These are phyloP conservation scores for Xylaria multiplex DNA, from an alignment of 2,329 filamentous ascomycete species.

Conservation along the genomic window DNA sequence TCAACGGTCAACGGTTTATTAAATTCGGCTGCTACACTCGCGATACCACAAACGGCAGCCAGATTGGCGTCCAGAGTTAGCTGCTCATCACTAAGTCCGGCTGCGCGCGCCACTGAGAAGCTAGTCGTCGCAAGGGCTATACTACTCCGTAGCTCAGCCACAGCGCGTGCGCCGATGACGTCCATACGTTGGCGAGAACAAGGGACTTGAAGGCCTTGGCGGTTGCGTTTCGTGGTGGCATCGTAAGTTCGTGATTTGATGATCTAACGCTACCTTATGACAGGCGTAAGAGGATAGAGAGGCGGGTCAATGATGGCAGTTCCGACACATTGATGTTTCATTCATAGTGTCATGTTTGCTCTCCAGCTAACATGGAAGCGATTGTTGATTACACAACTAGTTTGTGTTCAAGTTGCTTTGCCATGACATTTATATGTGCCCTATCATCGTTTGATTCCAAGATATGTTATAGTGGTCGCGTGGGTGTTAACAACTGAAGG, in stretches of 20 bases:
- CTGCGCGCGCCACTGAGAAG: slow-evolving; percentile 53
- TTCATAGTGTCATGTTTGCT: neutral
- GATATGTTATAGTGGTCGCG: neutral
- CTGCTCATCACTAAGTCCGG: slow-evolving; percentile 52
- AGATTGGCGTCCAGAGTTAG: slow-evolving; percentile 58
- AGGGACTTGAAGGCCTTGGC: slow-evolving; percentile 47
- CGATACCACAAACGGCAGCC: slow-evolving; percentile 53
- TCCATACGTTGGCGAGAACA: slow-evolving; percentile 62
- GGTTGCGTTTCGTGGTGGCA: slow-evolving; percentile 20
- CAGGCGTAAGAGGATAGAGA: neutral
- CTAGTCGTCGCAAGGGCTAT: slow-evolving; percentile 55
- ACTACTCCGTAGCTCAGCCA: slow-evolving; percentile 50
- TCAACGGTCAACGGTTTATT: slow-evolving; percentile 60
- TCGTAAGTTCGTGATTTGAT: slow-evolving; percentile 7
- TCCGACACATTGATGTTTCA: neutral
- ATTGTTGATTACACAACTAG: slow-evolving; percentile 15
- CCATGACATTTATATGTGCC: slow-evolving; percentile 13
- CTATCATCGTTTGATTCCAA: slow-evolving; percentile 3
- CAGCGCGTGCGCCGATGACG: slow-evolving; percentile 52
- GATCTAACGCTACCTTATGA: neutral
- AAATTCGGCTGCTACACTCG: slow-evolving; percentile 45
- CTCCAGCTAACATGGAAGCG: neutral
- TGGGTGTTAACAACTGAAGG: neutral
- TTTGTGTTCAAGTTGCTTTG: slow-evolving; percentile 1
- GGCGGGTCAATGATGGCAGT: neutral